Evolutionary conservation across 2,329 filamentous ascomycete genomes (phyloP), one percentile per base, ranked within the genome.

Genomic region (Didymella glomerata): DNA sequence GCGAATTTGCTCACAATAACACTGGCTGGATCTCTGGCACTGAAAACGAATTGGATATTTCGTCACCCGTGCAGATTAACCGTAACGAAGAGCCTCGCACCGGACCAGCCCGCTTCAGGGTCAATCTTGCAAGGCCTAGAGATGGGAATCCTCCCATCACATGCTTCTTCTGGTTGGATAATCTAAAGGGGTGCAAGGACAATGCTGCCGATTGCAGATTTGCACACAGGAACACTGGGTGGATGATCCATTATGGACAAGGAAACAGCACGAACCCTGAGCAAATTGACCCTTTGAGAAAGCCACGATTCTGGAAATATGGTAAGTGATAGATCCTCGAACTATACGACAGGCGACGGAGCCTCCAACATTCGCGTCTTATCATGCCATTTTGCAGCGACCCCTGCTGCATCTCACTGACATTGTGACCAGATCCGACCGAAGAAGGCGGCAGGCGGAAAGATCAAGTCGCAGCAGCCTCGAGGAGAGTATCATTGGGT

Each of bases 201-300:
- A 20, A 7, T 24, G 38, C 38, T 24, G 20, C n/a, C 11, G 10
- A 10, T 9, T 48, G 52, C 6, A 54, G 11, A 11, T 54, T 48
- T 11, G 48, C 49, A 8, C 55, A 58, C 24, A 38, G 14, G 1
- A 58, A 58, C 8, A 58, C 55, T 38, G 55, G 55, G n/a, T 58
- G 48, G 55, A 18, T 48, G 1, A 14, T 4, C 1, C n/a, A 3
- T 34, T 2, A 3, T 13, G 22, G 22, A 1, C 6, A 11, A 44
- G 52, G 42, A 4, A 6, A 45, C 4, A 16, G n/a, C 13, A 6
- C 14, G 8, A 18, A 30, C 0, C 48, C 42, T 6, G 14, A 53
- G 18, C 44, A 22, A 7, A 53, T 58, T 27, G 38, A 58, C 28
- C 36, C 38, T 3, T 25, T 2, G 6, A n/a, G 6, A 9, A 4